Percentiles rank a stretch among this genome's conserved stretches.
phyloP scores from a whole-genome alignment of 2,329 filamentous ascomycete species.

The Pseudogymnoascus pannorum region DNA sequence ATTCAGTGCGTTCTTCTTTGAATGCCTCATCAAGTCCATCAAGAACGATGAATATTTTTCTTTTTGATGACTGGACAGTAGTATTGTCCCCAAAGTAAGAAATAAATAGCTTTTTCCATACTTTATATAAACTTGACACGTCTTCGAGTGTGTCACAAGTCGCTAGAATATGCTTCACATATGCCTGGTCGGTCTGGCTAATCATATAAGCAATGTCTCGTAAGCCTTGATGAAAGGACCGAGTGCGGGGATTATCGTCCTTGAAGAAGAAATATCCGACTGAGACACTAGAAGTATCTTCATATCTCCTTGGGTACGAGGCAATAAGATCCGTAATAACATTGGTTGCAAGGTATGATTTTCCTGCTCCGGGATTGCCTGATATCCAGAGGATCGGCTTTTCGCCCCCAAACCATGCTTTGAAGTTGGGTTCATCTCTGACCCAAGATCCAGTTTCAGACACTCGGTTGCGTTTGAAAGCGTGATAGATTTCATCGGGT shows the following conservation, averaged over 20 bases:
- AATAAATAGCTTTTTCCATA: not conserved
- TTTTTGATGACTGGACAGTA: not conserved
- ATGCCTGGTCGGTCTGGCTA: not conserved
- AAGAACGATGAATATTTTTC: not conserved
- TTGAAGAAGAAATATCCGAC: not conserved
- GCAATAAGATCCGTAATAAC: not conserved
- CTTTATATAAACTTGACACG: not conserved
- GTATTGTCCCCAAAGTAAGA: not conserved
- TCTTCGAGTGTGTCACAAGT: not conserved
- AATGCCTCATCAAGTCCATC: not conserved
- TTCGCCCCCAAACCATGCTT: not conserved
- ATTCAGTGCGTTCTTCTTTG: not conserved
- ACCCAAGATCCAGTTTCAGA: not conserved
- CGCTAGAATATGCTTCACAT: not conserved
- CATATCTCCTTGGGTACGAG: not conserved
- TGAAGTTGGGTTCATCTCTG: not conserved
- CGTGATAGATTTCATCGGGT: not conserved
- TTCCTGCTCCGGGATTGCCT: not conserved
- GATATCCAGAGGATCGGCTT: not conserved
- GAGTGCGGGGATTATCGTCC: not conserved
- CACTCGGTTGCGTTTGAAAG: not conserved
- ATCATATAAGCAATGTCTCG: slow-evolving; percentile 1
- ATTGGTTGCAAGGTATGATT: slow-evolving; percentile 1
- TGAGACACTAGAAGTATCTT: not conserved
- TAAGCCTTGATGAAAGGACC: not conserved